Conservation (phyloP, 2,329 filamentous ascomycete species). For the Penicillium sp. region DNA sequence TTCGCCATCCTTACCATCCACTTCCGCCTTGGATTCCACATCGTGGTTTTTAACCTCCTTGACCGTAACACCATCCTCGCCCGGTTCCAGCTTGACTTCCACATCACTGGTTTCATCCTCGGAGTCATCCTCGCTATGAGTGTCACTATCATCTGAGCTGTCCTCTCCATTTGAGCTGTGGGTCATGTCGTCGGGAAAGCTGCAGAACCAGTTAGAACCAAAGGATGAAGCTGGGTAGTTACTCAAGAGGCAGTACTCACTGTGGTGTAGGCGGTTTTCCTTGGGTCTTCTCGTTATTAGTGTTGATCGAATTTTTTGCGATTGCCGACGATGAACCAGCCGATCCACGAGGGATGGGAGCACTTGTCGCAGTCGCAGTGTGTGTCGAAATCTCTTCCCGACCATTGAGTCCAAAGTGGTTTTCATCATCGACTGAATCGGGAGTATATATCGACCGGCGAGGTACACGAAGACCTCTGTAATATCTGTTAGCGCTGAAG, state of each 20-base stretch:
- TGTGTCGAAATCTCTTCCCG: background rate
- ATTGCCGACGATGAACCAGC: no score
- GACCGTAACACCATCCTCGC: background rate
- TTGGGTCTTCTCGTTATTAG: background rate
- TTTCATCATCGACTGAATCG: background rate
- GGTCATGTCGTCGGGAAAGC: background rate
- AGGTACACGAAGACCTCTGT: background rate
- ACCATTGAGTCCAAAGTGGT: background rate
- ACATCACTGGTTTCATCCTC: background rate
- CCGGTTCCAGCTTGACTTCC: background rate
- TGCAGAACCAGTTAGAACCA: background rate
- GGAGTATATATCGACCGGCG: constrained; percentile 1
- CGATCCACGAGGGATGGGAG: background rate
- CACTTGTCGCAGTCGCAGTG: background rate
- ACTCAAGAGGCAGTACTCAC: background rate
- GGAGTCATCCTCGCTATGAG: background rate
- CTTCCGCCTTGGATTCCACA: background rate
- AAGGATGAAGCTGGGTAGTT: background rate
- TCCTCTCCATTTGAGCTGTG: background rate
- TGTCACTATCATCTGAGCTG: background rate
- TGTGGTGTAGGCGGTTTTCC: background rate
- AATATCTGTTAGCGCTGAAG: background rate
- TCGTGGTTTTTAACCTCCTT: background rate
- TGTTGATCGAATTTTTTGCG: background rate
- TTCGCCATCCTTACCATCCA: background rate